Evolutionary conservation across 495 filamentous ascomycete genomes (phyloP).

Genomic region (Tuber indicum): DNA sequence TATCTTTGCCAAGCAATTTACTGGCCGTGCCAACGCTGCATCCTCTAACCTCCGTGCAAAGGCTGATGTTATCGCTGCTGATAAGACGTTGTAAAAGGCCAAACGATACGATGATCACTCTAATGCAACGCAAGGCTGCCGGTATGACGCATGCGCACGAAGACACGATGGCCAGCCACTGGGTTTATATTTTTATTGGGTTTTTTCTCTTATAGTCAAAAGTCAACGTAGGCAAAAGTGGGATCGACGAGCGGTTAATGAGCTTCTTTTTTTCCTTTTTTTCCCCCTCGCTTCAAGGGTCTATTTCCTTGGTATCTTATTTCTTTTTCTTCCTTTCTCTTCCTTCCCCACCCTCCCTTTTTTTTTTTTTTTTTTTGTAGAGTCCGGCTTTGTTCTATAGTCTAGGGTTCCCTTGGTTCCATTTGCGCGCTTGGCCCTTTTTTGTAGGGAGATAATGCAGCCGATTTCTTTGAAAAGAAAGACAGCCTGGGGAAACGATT

Average conservation of each 20-base stretch:
- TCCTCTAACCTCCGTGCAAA: conserved; percentile 77
- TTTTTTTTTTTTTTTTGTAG: conserved; percentile 18
- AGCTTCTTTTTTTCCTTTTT: neutral
- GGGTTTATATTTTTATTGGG: neutral
- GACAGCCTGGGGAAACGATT: conserved; percentile 1
- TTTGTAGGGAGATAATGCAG: conserved; percentile 32
- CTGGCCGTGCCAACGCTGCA: conserved; percentile 63
- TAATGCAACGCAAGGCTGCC: neutral
- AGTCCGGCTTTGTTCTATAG: conserved; percentile 28
- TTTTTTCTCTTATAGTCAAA: neutral
- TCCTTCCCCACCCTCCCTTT: neutral
- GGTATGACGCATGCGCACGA: conserved; percentile 7
- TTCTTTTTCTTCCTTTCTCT: neutral
- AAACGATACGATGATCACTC: neutral
- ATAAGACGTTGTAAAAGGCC: conserved; percentile 47
- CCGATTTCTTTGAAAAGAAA: conserved; percentile 17
- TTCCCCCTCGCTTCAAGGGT: neutral
- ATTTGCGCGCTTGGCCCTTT: conserved; percentile 16
- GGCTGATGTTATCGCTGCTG: conserved; percentile 66
- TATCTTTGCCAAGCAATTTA: conserved; percentile 84
- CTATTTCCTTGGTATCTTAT: neutral
- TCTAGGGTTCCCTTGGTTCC: conserved; percentile 21
- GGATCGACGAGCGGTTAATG: neutral
- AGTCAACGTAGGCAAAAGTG: neutral
- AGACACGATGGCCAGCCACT: conserved; percentile 6